phyloP scores from a whole-genome alignment of 2,329 filamentous ascomycete species.

The Colletotrichum spinosum region DNA sequence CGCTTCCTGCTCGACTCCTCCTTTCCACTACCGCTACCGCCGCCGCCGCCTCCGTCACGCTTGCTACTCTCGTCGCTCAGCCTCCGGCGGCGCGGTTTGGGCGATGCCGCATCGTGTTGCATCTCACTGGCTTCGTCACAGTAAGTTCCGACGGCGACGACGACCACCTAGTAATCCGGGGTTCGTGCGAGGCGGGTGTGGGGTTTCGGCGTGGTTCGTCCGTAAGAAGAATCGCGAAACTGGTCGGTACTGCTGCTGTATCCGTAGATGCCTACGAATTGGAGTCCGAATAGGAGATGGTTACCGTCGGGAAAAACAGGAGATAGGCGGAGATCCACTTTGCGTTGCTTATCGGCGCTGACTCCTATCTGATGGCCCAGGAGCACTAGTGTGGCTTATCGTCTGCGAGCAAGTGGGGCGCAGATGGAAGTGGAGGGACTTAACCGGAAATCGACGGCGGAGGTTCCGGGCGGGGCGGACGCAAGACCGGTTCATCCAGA shows the following conservation, averaged over 20 bases:
- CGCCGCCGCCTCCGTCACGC: conserved; percentile 1
- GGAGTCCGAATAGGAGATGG: not conserved
- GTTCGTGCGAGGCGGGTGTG: not conserved
- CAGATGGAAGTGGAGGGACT: conserved; percentile 9
- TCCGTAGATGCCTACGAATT: no score
- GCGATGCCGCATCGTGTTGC: conserved; percentile 1
- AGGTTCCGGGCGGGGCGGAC: no score
- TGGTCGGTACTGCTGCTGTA: no score
- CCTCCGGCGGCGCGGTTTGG: conserved; percentile 13
- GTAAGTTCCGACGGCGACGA: no score
- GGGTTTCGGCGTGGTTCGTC: not conserved
- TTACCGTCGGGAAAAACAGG: conserved; percentile 21
- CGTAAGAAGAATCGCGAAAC: no score
- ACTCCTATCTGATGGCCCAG: no score
- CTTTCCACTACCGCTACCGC: conserved; percentile 6
- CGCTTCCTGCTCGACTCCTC: conserved; percentile 34
- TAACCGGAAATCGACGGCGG: conserved; percentile 29
- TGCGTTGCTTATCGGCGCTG: no score
- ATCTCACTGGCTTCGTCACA: not conserved
- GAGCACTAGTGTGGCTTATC: no score
- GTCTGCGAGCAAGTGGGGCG: not conserved
- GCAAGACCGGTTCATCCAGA: no score
- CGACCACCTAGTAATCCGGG: not conserved
- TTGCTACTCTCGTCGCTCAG: conserved; percentile 23
- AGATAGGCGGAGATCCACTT: conserved; percentile 22